Evolutionary conservation across 1,139 yeast species (phyloP).

Genomic region (Blastobotrys buckinghamii): DNA sequence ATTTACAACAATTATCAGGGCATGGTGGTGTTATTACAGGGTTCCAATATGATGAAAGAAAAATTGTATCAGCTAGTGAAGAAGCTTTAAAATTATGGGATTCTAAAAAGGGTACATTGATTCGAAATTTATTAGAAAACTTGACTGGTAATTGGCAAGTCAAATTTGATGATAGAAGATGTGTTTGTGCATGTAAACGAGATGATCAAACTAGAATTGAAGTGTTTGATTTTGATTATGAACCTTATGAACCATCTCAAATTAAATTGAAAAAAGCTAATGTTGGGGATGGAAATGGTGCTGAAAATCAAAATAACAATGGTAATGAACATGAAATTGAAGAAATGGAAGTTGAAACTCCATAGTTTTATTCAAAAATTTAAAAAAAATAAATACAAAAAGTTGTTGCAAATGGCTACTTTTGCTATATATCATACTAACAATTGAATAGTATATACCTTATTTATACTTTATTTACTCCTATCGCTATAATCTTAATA

Average conservation of each 20-base stretch:
- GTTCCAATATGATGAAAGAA: slow-evolving; percentile 80
- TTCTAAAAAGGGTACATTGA: slow-evolving; percentile 65
- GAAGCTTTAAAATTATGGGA: slow-evolving; percentile 80
- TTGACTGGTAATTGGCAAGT: slow-evolving; percentile 93
- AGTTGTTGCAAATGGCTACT: too few species aligned
- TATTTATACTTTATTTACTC: too few species aligned
- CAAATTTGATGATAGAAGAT: slow-evolving; percentile 71
- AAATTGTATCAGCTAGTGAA: slow-evolving; percentile 87
- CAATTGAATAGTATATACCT: too few species aligned
- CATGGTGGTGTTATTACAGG: slow-evolving; percentile 90
- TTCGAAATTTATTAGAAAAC: slow-evolving; percentile 69
- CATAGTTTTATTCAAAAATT: too few species aligned
- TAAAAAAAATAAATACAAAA: too few species aligned
- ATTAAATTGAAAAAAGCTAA: neutral
- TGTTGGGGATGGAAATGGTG: neutral
- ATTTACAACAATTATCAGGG: slow-evolving; percentile 63
- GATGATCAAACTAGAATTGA: slow-evolving; percentile 67
- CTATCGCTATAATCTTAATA: too few species aligned
- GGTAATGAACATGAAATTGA: neutral
- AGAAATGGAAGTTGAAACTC: neutral
- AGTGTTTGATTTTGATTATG: slow-evolving; percentile 67
- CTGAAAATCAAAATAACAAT: neutral
- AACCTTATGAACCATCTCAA: neutral
- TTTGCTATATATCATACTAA: too few species aligned
- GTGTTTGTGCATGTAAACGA: slow-evolving; percentile 91